These are phyloP conservation scores for Sporothrix luriei DNA, from an alignment of 2,329 filamentous ascomycete genomes.

Conservation along the genomic window DNA sequence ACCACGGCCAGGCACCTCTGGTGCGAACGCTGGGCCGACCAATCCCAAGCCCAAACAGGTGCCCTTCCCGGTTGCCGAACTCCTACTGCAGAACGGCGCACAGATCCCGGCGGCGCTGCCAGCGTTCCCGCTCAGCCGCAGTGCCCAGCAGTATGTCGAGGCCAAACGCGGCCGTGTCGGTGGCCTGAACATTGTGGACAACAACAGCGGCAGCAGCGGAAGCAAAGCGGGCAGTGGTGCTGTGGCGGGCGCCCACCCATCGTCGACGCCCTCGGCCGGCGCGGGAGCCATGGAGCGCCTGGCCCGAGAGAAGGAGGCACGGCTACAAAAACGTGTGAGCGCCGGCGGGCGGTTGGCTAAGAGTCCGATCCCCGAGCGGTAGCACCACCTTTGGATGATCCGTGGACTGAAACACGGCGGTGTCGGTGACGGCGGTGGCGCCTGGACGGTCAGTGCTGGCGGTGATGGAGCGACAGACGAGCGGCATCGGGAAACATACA, in stretches of 20 bases:
- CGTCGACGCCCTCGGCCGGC: constrained; percentile 56
- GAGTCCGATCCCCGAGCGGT: constrained; percentile 64
- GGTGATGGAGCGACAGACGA: constrained; percentile 22
- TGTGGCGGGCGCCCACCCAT: constrained; percentile 27
- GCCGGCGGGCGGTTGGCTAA: constrained; percentile 72
- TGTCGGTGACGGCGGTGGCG: background rate
- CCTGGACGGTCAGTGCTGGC: constrained; percentile 6
- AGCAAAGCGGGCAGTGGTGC: constrained; percentile 38
- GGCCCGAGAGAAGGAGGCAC: constrained; percentile 66
- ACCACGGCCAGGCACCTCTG: background rate
- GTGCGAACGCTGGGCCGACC: constrained; percentile 24
- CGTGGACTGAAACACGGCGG: constrained; percentile 23
- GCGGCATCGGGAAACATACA: background rate
- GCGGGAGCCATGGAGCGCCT: constrained; percentile 50
- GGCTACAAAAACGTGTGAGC: constrained; percentile 77
- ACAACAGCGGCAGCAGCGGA: background rate
- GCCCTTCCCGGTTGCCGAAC: constrained; percentile 85
- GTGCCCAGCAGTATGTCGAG: constrained; percentile 82
- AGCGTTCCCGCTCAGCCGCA: constrained; percentile 78
- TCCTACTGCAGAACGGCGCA: constrained; percentile 90
- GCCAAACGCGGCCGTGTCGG: constrained; percentile 63
- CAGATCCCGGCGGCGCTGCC: constrained; percentile 76
- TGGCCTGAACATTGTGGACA: constrained; percentile 17
- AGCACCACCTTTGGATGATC: constrained; percentile 43
- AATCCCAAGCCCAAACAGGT: constrained; percentile 56